Evolutionary conservation across 495 filamentous ascomycete genomes (phyloP).

Genomic region (Penicillium canescens): DNA sequence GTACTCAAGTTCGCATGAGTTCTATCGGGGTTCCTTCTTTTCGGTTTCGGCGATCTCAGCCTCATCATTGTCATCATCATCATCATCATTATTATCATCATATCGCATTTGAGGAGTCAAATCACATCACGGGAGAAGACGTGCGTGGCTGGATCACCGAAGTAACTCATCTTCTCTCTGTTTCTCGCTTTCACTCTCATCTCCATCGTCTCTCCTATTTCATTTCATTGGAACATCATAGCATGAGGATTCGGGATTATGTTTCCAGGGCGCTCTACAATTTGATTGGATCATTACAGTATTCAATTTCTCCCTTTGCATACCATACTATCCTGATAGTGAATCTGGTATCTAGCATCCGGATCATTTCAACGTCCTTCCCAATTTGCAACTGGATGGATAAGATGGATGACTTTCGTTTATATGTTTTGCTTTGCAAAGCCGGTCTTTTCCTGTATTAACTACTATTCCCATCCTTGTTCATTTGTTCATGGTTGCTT

Average conservation of each 20-base stretch:
- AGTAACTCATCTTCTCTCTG: slow-evolving; percentile 8
- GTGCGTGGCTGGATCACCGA: slow-evolving; percentile 30
- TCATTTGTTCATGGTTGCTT: neutral
- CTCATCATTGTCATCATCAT: neutral
- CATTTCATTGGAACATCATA: too few relatives aligned
- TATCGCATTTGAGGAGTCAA: slow-evolving; percentile 32
- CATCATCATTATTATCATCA: neutral
- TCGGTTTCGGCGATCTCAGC: slow-evolving; percentile 14
- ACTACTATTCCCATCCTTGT: neutral
- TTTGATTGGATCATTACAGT: too few relatives aligned
- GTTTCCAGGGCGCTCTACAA: too few relatives aligned
- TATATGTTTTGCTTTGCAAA: neutral
- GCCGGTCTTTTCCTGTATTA: neutral
- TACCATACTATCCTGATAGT: too few relatives aligned
- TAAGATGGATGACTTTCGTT: too few relatives aligned
- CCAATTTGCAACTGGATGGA: too few relatives aligned
- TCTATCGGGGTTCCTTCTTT: slow-evolving; percentile 1
- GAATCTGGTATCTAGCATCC: too few relatives aligned
- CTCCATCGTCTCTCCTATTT: too few relatives aligned
- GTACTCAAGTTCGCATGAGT: slow-evolving; percentile 11
- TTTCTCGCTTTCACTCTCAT: too few relatives aligned
- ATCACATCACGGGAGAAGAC: slow-evolving; percentile 16
- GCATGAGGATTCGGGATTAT: too few relatives aligned
- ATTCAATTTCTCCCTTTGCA: too few relatives aligned
- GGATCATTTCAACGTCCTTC: too few relatives aligned